Evolutionary conservation across 2,329 filamentous ascomycete genomes (phyloP).

Genomic region (Aspergillus udagawae): DNA sequence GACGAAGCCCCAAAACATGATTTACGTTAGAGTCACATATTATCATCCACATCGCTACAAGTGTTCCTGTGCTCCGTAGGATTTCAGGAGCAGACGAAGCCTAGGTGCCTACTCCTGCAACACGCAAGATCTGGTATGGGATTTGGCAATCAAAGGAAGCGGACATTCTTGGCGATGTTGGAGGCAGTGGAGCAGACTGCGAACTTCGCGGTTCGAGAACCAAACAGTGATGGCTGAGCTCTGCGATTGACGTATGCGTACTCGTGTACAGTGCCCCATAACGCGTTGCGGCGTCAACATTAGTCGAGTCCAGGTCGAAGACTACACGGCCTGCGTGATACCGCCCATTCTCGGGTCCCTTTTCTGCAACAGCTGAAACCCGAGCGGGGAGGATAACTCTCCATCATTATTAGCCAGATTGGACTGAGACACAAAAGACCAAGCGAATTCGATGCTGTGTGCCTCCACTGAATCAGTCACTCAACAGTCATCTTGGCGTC

Average conservation of each 20-base stretch:
- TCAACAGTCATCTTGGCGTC: not conserved
- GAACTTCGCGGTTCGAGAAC: conserved; percentile 4
- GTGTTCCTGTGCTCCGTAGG: not conserved
- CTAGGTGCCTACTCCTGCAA: conserved; percentile 4
- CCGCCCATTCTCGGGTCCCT: not conserved
- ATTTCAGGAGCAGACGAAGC: not conserved
- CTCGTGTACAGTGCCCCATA: not conserved
- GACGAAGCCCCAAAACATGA: no score
- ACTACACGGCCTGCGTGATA: not conserved
- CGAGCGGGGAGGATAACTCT: not conserved
- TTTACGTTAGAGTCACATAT: not conserved
- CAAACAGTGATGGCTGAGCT: not conserved
- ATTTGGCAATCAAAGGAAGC: conserved; percentile 17
- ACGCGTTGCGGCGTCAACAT: not conserved
- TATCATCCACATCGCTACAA: not conserved
- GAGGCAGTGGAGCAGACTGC: conserved; percentile 17
- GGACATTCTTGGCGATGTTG: conserved; percentile 23
- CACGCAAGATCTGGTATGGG: conserved; percentile 20
- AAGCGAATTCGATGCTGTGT: not conserved
- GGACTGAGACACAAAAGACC: not conserved
- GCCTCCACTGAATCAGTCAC: not conserved
- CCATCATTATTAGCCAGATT: not conserved
- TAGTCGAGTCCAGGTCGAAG: not conserved
- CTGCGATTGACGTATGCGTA: not conserved
- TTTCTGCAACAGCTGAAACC: not conserved